phyloP scores from a whole-genome alignment of 2,329 filamentous ascomycete genomes.

The Colletotrichum tropicicola region DNA sequence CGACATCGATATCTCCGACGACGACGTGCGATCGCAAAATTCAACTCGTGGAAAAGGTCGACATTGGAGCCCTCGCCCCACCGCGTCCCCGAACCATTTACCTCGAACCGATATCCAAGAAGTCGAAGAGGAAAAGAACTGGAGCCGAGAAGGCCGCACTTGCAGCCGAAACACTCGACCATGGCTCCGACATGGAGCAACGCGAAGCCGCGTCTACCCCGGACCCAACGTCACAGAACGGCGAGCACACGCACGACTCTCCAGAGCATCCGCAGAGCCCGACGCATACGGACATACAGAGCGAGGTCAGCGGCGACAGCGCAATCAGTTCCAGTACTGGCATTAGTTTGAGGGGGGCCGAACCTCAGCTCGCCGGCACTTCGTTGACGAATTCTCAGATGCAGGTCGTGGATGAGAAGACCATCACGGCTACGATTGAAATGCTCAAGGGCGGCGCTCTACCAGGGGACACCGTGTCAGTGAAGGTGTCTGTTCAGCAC shows the following conservation, averaged over 20 bases:
- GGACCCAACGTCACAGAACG: constrained; percentile 49
- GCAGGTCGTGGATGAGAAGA: constrained; percentile 69
- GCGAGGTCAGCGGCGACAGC: constrained; percentile 77
- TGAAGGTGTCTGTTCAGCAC: constrained; percentile 86
- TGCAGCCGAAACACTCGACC: constrained; percentile 51
- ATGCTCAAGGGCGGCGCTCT: constrained; percentile 84
- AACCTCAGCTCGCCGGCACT: constrained; percentile 35
- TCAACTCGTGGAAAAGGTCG: constrained; percentile 81
- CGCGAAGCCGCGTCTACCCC: constrained; percentile 39
- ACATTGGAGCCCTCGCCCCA: constrained; percentile 78
- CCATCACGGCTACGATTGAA: constrained; percentile 87
- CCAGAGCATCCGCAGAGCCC: constrained; percentile 50
- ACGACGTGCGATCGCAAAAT: constrained; percentile 84
- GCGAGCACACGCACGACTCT: constrained; percentile 49
- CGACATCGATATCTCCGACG: constrained; percentile 84
- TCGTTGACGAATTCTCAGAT: constrained; percentile 54
- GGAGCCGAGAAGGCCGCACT: constrained; percentile 53
- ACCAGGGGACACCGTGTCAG: constrained; percentile 82
- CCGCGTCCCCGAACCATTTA: constrained; percentile 87
- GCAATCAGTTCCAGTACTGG: constrained; percentile 72
- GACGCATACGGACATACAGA: constrained; percentile 65
- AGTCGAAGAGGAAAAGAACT: constrained; percentile 69
- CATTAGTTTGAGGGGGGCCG: constrained; percentile 53
- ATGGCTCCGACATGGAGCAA: constrained; percentile 39
- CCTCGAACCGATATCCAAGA: constrained; percentile 84